Base-by-base conservation (phyloP, 108 stramenopile species). In the Nannochloropsis salina region DNA sequence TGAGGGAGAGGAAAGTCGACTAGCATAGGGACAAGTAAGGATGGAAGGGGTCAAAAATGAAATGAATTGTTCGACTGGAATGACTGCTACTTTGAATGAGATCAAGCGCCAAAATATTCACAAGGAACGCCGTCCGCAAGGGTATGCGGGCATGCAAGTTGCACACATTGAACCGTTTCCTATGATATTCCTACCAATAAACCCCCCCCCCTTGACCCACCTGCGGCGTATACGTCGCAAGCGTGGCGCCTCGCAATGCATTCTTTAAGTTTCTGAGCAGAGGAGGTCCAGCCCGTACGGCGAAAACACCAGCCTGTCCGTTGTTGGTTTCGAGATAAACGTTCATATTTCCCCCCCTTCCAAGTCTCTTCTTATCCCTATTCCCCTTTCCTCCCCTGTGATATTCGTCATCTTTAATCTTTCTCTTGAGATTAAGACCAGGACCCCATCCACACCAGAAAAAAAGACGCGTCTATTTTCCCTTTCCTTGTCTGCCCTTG, bases 261-360 rank as follows among this genome's bases (percentile, higher is more conserved):
- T 74, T 42, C 10, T 88, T 82, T 5, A 95, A 41, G 83, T 95
- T 95, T 6, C 84, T 85, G 20, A 83, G 40, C 18, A 95, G 84
- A 2, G 90, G 85, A n/a, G 93, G 93, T 22, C 94, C 94, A 43
- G 93, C 92, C 22, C 93, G 90, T 1, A 95, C 94, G 41, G 94
- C 94, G 86, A 94, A 94, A 10, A 95, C 94, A 42, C 94, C 47
- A 12, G 47, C 47, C 47, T 51, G 15, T 51, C 10, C 10, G 47
- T 51, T 0, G 10, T 12, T 51, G 47, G 12, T 12, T 12, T 51
- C 10, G 12, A 12, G 12, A 51, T 51, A 1, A 51, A 51, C 15
- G 47, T 51, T 12, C 1, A 51, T 51, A 51, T 15, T 51, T 51
- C 1, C 47, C 47, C 15, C 47, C 47, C 47, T 51, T 15, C 47